Percentiles rank a stretch among this genome's conserved stretches.
Conservation (phyloP, 495 filamentous ascomycete species). For the Aspergillus conjunctus region DNA sequence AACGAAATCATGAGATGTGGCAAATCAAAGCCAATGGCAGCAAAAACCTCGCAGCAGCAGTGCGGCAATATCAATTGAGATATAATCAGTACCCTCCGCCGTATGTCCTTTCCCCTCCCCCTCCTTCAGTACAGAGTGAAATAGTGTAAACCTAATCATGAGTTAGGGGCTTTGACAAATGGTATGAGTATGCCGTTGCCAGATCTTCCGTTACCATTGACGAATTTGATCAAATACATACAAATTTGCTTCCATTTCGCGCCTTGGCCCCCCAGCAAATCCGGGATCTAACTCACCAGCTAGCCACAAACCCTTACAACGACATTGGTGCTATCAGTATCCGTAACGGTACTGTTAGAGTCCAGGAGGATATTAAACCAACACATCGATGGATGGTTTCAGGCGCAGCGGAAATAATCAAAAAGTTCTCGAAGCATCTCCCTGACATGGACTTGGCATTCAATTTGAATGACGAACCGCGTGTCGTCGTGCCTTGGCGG, state of each 20-base stretch:
- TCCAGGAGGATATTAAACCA: slow-evolving; percentile 50
- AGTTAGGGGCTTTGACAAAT: slow-evolving; percentile 53
- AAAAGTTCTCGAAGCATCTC: slow-evolving; percentile 66
- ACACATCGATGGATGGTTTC: slow-evolving; percentile 60
- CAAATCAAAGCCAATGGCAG: slow-evolving; percentile 39
- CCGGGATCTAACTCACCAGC: slow-evolving; percentile 46
- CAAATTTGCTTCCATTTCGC: slow-evolving; percentile 74
- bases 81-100: slow-evolving; percentile 55
- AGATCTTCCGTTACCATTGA: slow-evolving; percentile 70
- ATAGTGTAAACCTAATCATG: slow-evolving; percentile 18
- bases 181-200: slow-evolving; percentile 70
- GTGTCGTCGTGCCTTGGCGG: slow-evolving; percentile 71
- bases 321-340: slow-evolving; percentile 52
- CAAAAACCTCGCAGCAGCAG: slow-evolving; percentile 41
- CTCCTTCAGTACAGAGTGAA: neutral
- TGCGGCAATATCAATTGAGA: slow-evolving; percentile 44
- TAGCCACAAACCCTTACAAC: slow-evolving; percentile 52
- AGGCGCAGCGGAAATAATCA: slow-evolving; percentile 64
- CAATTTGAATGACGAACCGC: slow-evolving; percentile 77
- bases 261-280: slow-evolving; percentile 63
- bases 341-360: slow-evolving; percentile 45
- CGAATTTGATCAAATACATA: slow-evolving; percentile 72
- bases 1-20: slow-evolving; percentile 40
- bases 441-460: slow-evolving; percentile 82
- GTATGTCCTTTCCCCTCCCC: slow-evolving; percentile 23